Conservation (phyloP, 768 basidiomycete genomes). For the Termitomyces sp. region DNA sequence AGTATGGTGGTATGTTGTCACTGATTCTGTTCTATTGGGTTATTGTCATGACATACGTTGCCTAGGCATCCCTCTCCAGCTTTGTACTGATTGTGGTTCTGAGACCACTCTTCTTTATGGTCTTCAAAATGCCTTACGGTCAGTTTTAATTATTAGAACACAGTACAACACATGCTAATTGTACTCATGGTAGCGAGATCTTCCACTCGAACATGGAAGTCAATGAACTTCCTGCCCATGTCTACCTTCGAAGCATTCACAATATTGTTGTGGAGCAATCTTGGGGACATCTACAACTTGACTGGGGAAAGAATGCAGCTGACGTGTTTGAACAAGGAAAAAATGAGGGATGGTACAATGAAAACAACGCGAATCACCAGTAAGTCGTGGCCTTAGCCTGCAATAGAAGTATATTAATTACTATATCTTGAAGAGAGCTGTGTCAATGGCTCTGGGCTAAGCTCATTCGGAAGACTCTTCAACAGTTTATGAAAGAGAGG, state of each 20-base stretch:
- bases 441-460: neutral
- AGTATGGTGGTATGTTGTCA: conserved; percentile 22
- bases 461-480: neutral
- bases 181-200: conserved; percentile 14
- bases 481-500: conserved; percentile 9
- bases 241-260: conserved; percentile 25
- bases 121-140: neutral
- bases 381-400: conserved; percentile 12
- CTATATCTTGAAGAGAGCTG: neutral
- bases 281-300: conserved; percentile 28
- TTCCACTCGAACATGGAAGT: conserved; percentile 21
- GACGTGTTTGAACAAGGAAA: conserved; percentile 18
- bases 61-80: neutral
- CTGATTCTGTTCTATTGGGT: neutral
- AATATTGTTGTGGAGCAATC: conserved; percentile 31
- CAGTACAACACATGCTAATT: neutral
- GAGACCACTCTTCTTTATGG: conserved; percentile 31
- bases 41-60: neutral
- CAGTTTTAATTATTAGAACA: neutral
- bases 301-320: conserved; percentile 28
- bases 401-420: neutral
- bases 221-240: conserved; percentile 24
- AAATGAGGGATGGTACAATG: conserved; percentile 17
- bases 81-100: conserved; percentile 30
- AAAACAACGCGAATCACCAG: conserved; percentile 20